Evolutionary conservation across 192 early-diverging fungal species (phyloP), one percentile per base, ranked within the genome.

Genomic region (Backusella luteola): DNA sequence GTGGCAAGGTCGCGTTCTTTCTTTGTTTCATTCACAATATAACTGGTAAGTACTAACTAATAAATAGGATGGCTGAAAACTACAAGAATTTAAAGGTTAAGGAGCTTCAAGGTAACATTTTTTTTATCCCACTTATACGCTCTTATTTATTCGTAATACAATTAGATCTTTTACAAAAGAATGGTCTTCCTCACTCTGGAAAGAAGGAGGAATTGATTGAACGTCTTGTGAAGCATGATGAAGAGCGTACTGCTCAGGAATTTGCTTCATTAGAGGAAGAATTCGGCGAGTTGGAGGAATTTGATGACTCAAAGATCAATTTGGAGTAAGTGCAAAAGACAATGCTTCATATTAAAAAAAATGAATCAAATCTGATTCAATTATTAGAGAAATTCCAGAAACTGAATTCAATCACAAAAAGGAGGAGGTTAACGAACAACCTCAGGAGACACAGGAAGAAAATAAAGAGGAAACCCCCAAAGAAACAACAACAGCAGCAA

Each of bases 131-230:
- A 14, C 11, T 29, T 29, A 26, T 63, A 63, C 29, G 21, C 56
- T 6, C 26, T 17, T 29, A 53, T 46, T 15, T 66, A 38, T 19
- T 68, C 38, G 32, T 35, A 53, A 35, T 66, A 8, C 23, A 14
- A 26, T 4, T 66, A 82, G 89, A 90, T 26, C 79, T 87, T 69
- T 77, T 92, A 4, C 80, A 84, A 29, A 85, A 87, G 44, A 79
- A 79, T 32, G 84, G 85, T 52, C 79, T 92, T 53, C 84, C 90
- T 14, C 82, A 84, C 66, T 82, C 83, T 42, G 91, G 91, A 34
- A 92, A 89, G 74, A 92, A 92, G 77, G 90, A 91, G 21, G 91
- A 92, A 23, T 79, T 92, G 39, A 83, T 92, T 67, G 83, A 84
- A 23, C 84, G 91, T 63, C 76, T 92, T 17, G 59, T 92, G 41